phyloP scores from a whole-genome alignment of 768 basidiomycete species.

The Mycena chlorophos region DNA sequence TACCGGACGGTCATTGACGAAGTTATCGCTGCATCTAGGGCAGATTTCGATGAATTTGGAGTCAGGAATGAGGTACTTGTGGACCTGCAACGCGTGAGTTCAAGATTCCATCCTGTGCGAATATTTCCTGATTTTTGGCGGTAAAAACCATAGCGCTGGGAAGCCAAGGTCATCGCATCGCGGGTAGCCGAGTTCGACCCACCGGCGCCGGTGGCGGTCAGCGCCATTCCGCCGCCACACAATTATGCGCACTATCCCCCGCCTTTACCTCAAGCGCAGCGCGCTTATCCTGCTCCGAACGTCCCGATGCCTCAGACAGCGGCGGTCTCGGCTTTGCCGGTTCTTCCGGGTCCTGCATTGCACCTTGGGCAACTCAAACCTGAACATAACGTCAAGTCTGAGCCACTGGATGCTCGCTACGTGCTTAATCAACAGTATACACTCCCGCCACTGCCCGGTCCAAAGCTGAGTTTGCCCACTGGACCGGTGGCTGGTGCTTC shows the following conservation, averaged over 20 bases:
- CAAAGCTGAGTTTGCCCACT: slow-evolving; percentile 55
- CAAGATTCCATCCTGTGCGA: slow-evolving; percentile 11
- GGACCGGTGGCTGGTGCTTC: slow-evolving; percentile 50
- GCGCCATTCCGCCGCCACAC: slow-evolving; percentile 56
- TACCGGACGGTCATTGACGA: slow-evolving; percentile 97
- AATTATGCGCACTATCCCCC: slow-evolving; percentile 62
- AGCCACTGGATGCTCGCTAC: slow-evolving; percentile 70
- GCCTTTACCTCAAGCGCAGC: slow-evolving; percentile 56
- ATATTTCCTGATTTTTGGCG: slow-evolving; percentile 17
- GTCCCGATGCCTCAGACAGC: slow-evolving; percentile 12
- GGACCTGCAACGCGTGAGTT: slow-evolving; percentile 84
- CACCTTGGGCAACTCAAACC: no score
- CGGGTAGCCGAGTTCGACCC: slow-evolving; percentile 92
- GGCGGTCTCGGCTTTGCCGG: no score
- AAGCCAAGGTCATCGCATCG: slow-evolving; percentile 89
- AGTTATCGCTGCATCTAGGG: slow-evolving; percentile 82
- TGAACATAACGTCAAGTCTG: slow-evolving; percentile 64
- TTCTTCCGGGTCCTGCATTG: no score
- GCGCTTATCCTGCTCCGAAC: slow-evolving; percentile 39
- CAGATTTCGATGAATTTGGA: slow-evolving; percentile 96
- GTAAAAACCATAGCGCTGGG: slow-evolving; percentile 77
- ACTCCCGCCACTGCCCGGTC: slow-evolving; percentile 65
- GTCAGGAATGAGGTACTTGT: slow-evolving; percentile 88
- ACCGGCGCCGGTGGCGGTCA: slow-evolving; percentile 37
- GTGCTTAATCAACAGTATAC: slow-evolving; percentile 57